A percentile compares a stretch with the other conserved stretches of the same genome.
Conservation (phyloP, 768 basidiomycete species). For the Suillus plorans region DNA sequence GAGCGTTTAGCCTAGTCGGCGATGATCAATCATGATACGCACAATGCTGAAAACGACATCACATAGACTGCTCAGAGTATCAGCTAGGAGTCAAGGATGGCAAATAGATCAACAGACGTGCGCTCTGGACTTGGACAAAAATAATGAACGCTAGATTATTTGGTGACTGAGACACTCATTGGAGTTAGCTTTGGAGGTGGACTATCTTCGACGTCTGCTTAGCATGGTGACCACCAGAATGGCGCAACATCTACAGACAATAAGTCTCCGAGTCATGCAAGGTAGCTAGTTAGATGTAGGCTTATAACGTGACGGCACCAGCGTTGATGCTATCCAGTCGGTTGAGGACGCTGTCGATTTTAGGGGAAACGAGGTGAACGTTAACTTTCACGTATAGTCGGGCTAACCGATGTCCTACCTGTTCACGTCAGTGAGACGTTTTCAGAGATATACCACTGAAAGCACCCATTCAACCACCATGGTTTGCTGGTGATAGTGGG, state of each 20-base stretch:
- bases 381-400: neutral
- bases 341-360: slow-evolving; percentile 17
- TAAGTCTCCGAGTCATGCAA: neutral
- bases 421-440: slow-evolving; percentile 11
- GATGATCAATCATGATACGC: neutral
- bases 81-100: neutral
- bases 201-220: neutral
- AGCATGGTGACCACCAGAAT: slow-evolving; percentile 11
- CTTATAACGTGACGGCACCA: slow-evolving; percentile 15
- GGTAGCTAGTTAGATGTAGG: neutral
- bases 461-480: slow-evolving; percentile 13
- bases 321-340: slow-evolving; percentile 19
- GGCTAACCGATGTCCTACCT: neutral
- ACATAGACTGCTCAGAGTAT: slow-evolving; percentile 13
- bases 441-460: slow-evolving; percentile 6
- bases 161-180: slow-evolving; percentile 9
- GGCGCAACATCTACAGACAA: slow-evolving; percentile 5
- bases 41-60: slow-evolving; percentile 19
- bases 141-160: slow-evolving; percentile 6
- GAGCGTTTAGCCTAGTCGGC: neutral
- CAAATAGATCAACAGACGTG: slow-evolving; percentile 8
- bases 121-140: slow-evolving; percentile 17
- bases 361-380: neutral
- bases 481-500: slow-evolving; percentile 8
- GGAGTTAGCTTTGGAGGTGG: neutral